Evolutionary conservation across 805 yeast genomes (phyloP).

Genomic region (Scheffersomyces spartinae): DNA sequence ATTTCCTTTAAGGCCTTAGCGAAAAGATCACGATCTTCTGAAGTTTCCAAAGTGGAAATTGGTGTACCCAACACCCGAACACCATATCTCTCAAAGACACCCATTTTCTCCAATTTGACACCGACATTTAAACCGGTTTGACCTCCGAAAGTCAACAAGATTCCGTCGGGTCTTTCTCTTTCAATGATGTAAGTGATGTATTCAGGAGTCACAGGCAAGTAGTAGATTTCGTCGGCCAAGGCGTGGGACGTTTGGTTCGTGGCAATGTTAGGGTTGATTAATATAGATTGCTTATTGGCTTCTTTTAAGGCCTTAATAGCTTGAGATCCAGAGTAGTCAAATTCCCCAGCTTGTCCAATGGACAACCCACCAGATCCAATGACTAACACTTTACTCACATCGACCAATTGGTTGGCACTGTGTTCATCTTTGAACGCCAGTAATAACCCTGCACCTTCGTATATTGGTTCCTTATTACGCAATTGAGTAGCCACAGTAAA

Average conservation of each 20-base stretch:
- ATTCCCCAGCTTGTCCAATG: conserved; percentile 98
- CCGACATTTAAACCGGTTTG: conserved; percentile 97
- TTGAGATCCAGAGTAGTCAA: conserved; percentile 94
- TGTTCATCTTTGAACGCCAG: conserved; percentile 45
- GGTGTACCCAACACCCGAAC: conserved; percentile 98
- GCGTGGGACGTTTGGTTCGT: conserved; percentile 95
- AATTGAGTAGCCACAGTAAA: too few species aligned
- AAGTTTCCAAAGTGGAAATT: conserved; percentile 86
- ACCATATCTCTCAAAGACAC: conserved; percentile 79
- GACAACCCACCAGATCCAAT: conserved; percentile 97
- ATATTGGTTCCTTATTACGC: conserved; percentile 23
- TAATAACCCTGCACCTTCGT: conserved; percentile 55
- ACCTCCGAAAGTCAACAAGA: conserved; percentile 93
- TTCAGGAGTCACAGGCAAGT: conserved; percentile 93
- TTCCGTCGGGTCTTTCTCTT: conserved; percentile 94
- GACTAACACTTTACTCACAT: conserved; percentile 76
- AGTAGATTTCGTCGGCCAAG: conserved; percentile 90
- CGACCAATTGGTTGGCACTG: conserved; percentile 60
- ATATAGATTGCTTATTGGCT: conserved; percentile 73
- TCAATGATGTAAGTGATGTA: conserved; percentile 91
- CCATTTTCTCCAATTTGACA: conserved; percentile 89
- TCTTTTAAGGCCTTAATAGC: conserved; percentile 93
- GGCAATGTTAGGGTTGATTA: conserved; percentile 93
- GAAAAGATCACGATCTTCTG: conserved; percentile 95
- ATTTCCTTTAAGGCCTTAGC: conserved; percentile 93